These are phyloP conservation scores for Penicillium pulvis DNA, from an alignment of 495 filamentous ascomycete species.

Conservation along the genomic window DNA sequence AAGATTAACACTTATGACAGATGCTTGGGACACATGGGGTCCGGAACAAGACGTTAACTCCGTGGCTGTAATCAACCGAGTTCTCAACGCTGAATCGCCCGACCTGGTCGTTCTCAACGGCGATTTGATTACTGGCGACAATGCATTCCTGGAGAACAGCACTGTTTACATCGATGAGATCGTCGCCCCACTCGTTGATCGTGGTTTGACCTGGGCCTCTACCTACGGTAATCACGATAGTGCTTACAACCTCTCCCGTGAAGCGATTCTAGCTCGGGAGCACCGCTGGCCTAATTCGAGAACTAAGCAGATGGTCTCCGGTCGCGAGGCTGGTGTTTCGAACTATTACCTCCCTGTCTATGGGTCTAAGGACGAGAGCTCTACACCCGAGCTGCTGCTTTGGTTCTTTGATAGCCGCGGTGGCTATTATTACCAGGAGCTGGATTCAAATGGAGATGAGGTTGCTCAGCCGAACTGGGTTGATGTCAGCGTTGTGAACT, in stretches of 20 bases:
- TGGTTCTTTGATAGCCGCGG: conserved; percentile 76
- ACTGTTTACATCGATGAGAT: conserved; percentile 62
- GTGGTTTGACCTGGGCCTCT: conserved; percentile 60
- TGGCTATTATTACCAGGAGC: conserved; percentile 55
- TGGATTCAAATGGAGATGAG: conserved; percentile 33
- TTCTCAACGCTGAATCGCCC: conserved; percentile 55
- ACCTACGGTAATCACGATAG: conserved; percentile 75
- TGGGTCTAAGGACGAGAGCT: conserved; percentile 27
- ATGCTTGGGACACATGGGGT: conserved; percentile 52
- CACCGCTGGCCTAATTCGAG: conserved; percentile 48
- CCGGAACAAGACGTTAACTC: conserved; percentile 62
- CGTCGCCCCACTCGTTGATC: conserved; percentile 56
- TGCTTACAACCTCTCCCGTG: conserved; percentile 58
- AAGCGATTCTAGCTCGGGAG: conserved; percentile 56
- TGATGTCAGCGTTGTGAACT: conserved; percentile 49
- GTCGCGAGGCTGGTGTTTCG: conserved; percentile 50
- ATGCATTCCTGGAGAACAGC: conserved; percentile 58
- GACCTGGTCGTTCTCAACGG: conserved; percentile 70
- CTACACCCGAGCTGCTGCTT: conserved; percentile 50
- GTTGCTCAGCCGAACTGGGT: conserved; percentile 40
- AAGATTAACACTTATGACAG: conserved; percentile 9
- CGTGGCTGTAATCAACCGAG: conserved; percentile 55
- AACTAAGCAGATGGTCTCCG: conserved; percentile 50
- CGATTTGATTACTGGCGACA: conserved; percentile 71
- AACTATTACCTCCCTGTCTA: conserved; percentile 66